Base-by-base conservation (phyloP, 345 rosid species). In the Salix suchowensis region DNA sequence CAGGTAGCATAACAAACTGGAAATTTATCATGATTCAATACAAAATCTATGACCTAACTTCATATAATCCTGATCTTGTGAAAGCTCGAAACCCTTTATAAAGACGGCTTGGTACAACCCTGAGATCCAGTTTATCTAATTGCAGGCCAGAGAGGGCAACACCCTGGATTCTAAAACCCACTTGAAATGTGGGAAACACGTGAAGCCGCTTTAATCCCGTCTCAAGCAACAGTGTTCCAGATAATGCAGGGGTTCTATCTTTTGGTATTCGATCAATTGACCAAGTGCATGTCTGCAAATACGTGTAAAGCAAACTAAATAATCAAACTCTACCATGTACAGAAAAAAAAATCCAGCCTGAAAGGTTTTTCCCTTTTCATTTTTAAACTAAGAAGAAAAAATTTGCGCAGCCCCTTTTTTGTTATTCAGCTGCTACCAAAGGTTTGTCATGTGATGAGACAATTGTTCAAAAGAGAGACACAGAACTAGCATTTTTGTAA, bases 31-130 rank as follows among this genome's bases (percentile, higher is more conserved):
- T 24, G 67, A 66, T 26, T 67, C 44, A 78, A 69, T 60, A 55
- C 23, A 32, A 52, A 32, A 71, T 44, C 87, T 86, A 91, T 54
- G 94, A 85, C 82, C 98, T 89, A 66, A 96, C 94, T 81, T 93
- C 96, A n/a, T 84, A 96, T 54, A 82, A 86, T 18, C 97, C 99
- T 24, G 94, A 91, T 52, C 86, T 85, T 30, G 98, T 96, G 67
- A 88, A 87, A 73, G 97, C 96, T 81, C 94, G 93, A 76, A 93
- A 93, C 76, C 98, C 98, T 88, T 91, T 96, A 82, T 89, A 92
- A 23, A 90, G 85, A 64, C 96, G 96, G 78, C 75, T 86, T 61
- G 99, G 91, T 32, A 83, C 66, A 54, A 85, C 85, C 86, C 86
- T 81, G 8, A 92, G 81, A 75, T 93, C 98, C 71, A 93, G 85